Conservation (phyloP, 1,284 basidiomycete species). For the Tilletia setariae region DNA sequence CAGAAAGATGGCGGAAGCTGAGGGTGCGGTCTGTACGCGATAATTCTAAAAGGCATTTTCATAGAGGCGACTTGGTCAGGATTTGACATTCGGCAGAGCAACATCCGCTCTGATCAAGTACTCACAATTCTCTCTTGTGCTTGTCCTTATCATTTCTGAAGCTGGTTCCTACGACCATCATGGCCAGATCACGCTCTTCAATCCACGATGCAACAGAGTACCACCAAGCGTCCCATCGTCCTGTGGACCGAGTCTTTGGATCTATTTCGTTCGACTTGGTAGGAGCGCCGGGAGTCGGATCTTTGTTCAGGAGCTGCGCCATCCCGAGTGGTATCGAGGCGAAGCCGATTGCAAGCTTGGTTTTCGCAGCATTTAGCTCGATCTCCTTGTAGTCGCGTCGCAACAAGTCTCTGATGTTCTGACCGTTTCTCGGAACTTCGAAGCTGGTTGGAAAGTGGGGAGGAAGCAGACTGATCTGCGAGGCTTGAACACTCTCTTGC, state of each 20-base stretch:
- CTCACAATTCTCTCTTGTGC: constrained; percentile 39
- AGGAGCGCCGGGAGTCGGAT: not conserved
- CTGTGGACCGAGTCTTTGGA: not conserved
- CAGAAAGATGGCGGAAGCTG: constrained; percentile 1
- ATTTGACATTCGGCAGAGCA: not conserved
- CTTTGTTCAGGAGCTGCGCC: not conserved
- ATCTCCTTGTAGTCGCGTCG: constrained; percentile 13
- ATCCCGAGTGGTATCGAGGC: constrained; percentile 1
- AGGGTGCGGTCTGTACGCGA: not conserved
- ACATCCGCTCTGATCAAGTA: constrained; percentile 18
- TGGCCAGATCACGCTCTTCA: constrained; percentile 32
- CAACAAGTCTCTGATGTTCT: constrained; percentile 1
- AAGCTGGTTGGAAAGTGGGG: not conserved
- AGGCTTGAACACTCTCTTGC: not conserved
- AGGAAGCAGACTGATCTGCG: not conserved
- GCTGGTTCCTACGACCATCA: constrained; percentile 39
- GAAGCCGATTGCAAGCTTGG: not conserved
- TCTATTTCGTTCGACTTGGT: not conserved
- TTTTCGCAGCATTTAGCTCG: not conserved
- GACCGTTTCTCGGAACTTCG: not conserved
- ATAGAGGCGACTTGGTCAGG: not conserved
- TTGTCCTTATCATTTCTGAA: constrained; percentile 35
- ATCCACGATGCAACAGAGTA: constrained; percentile 32
- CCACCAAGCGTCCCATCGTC: constrained; percentile 42
- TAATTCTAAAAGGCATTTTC: not conserved